Evolutionary conservation across 768 basidiomycete genomes (phyloP), one percentile per base, ranked within the genome.

Genomic region (Kwoniella newhampshirensis): DNA sequence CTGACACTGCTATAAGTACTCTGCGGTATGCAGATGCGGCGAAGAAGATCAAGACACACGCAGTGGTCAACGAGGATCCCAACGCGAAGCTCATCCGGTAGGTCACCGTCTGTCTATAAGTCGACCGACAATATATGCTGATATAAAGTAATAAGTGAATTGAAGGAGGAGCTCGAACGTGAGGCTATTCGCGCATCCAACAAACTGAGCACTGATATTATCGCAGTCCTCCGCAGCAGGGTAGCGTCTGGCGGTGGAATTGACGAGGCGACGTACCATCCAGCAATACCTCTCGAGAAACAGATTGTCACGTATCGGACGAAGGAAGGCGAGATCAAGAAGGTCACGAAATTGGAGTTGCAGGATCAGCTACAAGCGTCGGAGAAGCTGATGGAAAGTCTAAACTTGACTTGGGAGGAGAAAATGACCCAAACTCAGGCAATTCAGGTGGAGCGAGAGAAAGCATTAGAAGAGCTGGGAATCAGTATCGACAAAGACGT

Each of bases 1-100:
- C 54, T 56, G 18, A 50, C 36, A 18, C 11, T 28, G 12, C 5
- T 45, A 50, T 30, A n/a, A 68, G 91, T 78, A 98, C 94, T 1
- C 80, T 99, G 57, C 88, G 96, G 4, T 98, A 99, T 78, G 96
- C 96, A 66, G 92, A 96, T 81, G 91, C 80, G 57, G 93, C 94
- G 30, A 99, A 99, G 87, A 94, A 94, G 86, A 99, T 99, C 79
- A 97, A 93, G 86, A 99, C 97, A 79, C 94, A 97, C 80, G 94
- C 96, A 15, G 85, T 98, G 57, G 89, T 99, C 64, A 99, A 99
- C 79, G 96, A 99, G 80, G 96, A 99, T 82, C 96, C 96, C 28
- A 99, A 97, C 70, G 94, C 94, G 73, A 97, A 91, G 80, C 87
- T 99, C 55, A 93, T 99, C 55, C 87, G 93, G 66, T 63, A 42